Percentiles rank a stretch among this genome's conserved stretches.
phyloP scores from a whole-genome alignment of 768 basidiomycete species.

The Mycena alexandri region DNA sequence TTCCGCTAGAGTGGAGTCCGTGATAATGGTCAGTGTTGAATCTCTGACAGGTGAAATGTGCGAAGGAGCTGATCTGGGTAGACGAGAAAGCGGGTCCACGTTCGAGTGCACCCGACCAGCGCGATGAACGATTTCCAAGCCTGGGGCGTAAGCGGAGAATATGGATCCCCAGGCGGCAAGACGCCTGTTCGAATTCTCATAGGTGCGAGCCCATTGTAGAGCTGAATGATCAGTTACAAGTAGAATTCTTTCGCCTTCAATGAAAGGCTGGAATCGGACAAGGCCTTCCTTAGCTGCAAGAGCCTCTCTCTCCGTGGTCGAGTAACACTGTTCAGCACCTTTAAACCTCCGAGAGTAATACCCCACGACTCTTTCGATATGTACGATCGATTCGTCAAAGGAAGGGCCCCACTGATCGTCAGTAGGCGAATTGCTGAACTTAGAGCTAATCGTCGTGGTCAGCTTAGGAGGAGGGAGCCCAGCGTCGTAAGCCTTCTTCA shows the following conservation, averaged over 20 bases:
- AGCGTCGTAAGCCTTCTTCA: not conserved
- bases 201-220: not conserved
- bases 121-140: not conserved
- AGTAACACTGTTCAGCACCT: conserved; percentile 41
- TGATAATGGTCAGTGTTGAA: not conserved
- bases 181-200: not conserved
- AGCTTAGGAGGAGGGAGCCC: not conserved
- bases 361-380: conserved; percentile 37
- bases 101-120: too few relatives aligned
- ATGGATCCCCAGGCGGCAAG: not conserved
- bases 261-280: conserved; percentile 22
- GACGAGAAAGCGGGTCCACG: not conserved
- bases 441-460: too few relatives aligned
- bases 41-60: too few relatives aligned
- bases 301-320: conserved; percentile 45
- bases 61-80: too few relatives aligned
- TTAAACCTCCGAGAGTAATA: conserved; percentile 41
- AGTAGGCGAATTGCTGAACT: too few relatives aligned
- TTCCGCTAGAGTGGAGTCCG: not conserved
- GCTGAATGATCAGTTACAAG: conserved; percentile 1
- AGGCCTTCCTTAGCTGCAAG: conserved; percentile 43
- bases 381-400: conserved; percentile 4
- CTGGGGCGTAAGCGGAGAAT: not conserved
- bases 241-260: conserved; percentile 45
- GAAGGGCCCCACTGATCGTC: too few relatives aligned